phyloP scores from a whole-genome alignment of 371 early-diverging fungal genomes.

The Mortierella sp. region DNA sequence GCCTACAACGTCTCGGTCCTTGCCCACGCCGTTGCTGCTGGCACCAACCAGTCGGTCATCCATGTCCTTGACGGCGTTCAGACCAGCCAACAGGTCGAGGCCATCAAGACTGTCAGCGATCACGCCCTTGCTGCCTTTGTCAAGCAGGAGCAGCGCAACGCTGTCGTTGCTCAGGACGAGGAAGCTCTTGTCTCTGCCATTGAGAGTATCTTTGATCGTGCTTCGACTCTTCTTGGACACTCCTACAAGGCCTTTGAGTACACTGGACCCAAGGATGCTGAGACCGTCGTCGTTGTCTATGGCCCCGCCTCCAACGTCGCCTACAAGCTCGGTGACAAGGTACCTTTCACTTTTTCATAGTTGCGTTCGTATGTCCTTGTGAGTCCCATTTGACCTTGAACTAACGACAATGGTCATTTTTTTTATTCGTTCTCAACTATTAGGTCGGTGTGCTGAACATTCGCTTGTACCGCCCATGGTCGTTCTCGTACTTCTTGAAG shows the following conservation, averaged over 20 bases:
- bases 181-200: conserved; percentile 58
- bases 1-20: conserved; percentile 82
- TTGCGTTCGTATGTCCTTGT: too few species aligned
- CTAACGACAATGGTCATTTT: neutral
- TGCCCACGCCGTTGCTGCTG: conserved; percentile 74
- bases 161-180: conserved; percentile 35
- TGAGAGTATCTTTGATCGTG: conserved; percentile 65
- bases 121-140: conserved; percentile 59
- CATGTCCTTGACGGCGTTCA: conserved; percentile 82
- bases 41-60: conserved; percentile 75
- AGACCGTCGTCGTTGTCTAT: conserved; percentile 82
- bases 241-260: conserved; percentile 86
- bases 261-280: conserved; percentile 77
- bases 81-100: conserved; percentile 63
- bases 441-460: conserved; percentile 80
- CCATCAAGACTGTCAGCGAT: conserved; percentile 65
- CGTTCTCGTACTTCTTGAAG: conserved; percentile 74
- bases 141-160: conserved; percentile 25
- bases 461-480: conserved; percentile 88
- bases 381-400: neutral
- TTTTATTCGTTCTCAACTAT: neutral
- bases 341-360: conserved; percentile 7
- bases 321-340: conserved; percentile 48
- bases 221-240: conserved; percentile 62
- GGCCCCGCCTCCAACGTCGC: conserved; percentile 65